These are phyloP conservation scores for Protomyces pachydermus DNA, from an alignment of 1,139 yeast genomes.

Conservation along the genomic window DNA sequence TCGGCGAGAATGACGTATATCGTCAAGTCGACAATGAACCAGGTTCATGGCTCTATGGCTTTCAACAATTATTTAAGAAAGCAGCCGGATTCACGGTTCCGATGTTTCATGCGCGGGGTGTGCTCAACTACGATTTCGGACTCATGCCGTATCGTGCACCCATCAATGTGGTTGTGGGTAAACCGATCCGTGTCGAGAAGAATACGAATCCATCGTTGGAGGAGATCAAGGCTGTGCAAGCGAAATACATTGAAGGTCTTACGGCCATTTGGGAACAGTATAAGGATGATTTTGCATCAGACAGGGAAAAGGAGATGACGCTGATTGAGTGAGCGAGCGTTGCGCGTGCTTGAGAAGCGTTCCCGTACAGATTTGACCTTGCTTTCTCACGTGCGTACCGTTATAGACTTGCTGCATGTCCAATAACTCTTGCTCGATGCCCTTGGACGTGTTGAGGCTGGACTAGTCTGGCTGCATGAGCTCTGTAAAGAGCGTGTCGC, in stretches of 20 bases:
- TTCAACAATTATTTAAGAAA: constrained; percentile 69
- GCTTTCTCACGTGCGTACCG: not conserved
- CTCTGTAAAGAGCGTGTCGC: not conserved
- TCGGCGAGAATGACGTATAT: constrained; percentile 82
- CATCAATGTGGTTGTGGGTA: constrained; percentile 73
- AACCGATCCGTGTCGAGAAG: constrained; percentile 67
- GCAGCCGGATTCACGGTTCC: constrained; percentile 81
- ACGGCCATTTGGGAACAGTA: constrained; percentile 63
- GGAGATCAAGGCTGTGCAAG: constrained; percentile 67
- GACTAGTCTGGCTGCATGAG: not conserved
- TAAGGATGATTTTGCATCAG: constrained; percentile 48
- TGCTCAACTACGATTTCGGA: constrained; percentile 89
- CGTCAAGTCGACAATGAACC: constrained; percentile 55
- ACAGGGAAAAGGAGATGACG: constrained; percentile 29
- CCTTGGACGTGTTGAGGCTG: too few species aligned
- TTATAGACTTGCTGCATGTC: not conserved
- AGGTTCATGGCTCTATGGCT: constrained; percentile 49
- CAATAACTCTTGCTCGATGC: too few species aligned
- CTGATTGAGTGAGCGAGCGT: constrained; percentile 28
- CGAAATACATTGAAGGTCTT: constrained; percentile 63
- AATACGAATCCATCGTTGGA: constrained; percentile 46
- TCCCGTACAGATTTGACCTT: not conserved
- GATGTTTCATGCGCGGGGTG: constrained; percentile 84
- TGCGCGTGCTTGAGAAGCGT: not conserved
- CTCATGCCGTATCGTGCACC: constrained; percentile 79